Evolutionary conservation across 306 rosid species (phyloP).

Genomic region (Pyrus betulifolia): DNA sequence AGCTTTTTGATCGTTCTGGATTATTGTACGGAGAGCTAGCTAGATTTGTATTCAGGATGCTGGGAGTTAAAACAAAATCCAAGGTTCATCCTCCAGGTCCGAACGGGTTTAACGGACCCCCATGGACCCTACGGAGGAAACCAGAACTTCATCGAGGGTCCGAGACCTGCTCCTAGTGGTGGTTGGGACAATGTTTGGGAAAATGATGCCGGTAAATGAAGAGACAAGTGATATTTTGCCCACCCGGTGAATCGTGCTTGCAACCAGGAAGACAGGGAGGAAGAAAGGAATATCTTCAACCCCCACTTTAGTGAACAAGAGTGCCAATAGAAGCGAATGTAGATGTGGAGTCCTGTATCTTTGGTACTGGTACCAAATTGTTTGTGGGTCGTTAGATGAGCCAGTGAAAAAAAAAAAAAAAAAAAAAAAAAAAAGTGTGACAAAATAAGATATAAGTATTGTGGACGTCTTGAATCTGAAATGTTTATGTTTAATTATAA

Average conservation of each 20-base stretch:
- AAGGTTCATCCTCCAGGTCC: slow-evolving; percentile 50
- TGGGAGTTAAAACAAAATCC: slow-evolving; percentile 57
- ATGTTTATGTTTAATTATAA: not conserved
- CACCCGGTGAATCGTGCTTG: not conserved
- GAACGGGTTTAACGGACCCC: slow-evolving; percentile 28
- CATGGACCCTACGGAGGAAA: slow-evolving; percentile 13
- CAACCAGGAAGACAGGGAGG: not conserved
- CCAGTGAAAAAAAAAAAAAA: not conserved
- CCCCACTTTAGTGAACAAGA: not conserved
- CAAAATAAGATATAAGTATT: not conserved
- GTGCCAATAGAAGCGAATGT: not conserved
- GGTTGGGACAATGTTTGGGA: slow-evolving; percentile 94
- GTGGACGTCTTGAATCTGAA: not conserved
- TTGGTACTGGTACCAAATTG: not conserved
- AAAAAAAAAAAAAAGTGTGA: not conserved
- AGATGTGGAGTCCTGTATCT: not conserved
- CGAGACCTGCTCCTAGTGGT: slow-evolving; percentile 62
- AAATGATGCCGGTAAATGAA: slow-evolving; percentile 36
- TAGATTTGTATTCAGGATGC: slow-evolving; percentile 70
- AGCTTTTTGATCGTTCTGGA: slow-evolving; percentile 90
- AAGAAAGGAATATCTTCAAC: not conserved
- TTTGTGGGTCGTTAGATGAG: not conserved
- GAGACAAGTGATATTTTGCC: not conserved
- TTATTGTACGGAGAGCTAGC: slow-evolving; percentile 89
- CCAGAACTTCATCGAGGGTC: slow-evolving; percentile 53